Evolutionary conservation across 495 filamentous ascomycete genomes (phyloP), one percentile per base, ranked within the genome.

Genomic region (Saxispiralis lemnorum): DNA sequence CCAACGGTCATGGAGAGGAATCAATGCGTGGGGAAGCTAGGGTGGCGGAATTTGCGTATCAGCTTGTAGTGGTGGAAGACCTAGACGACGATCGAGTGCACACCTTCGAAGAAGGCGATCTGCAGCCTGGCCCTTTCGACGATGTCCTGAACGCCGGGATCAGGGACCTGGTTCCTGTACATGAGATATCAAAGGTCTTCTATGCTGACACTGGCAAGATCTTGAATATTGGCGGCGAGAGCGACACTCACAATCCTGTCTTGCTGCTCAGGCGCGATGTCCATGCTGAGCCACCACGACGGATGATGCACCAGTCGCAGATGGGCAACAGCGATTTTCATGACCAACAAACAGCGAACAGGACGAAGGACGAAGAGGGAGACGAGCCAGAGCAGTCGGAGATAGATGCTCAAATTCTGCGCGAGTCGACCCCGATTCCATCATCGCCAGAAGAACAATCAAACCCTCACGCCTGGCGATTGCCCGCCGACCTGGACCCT

Each of bases 151-250:
- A 61, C 19, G 87, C 89, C 17, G 92, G 92, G 5, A 76, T 96
- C 15, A 68, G 85, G 24, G 82, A 93, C 51, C 68, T 75, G 20
- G 66, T 99, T 6, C 89, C 92, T 0, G 78, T 99, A 28, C 78
- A 92, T 56, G 78, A 96, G 53, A 75, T 96, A 9, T 83, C 84
- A 17, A 96, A 92, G 52, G 89, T 99, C 18, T 96, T 99, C 60
- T 99, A 96, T 51, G 88, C 89, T 12, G 84, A 95, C 51, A 94
- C 89, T 3, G 87, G 92, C 18, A 82, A 81, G 56, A 87, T 99
- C 14, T 70, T 99, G 30, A 93, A 92, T 45, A 94, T 96, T 45
- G 78, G 76, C 30, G 73, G 70, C 31, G 75, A 83, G 24, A 76
- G 75, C 4, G 81, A 84, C 50, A 75, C 75, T 5, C 92, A 83